Evolutionary conservation across 2,329 filamentous ascomycete species (phyloP).

Genomic region (Lizonia empirigonia): DNA sequence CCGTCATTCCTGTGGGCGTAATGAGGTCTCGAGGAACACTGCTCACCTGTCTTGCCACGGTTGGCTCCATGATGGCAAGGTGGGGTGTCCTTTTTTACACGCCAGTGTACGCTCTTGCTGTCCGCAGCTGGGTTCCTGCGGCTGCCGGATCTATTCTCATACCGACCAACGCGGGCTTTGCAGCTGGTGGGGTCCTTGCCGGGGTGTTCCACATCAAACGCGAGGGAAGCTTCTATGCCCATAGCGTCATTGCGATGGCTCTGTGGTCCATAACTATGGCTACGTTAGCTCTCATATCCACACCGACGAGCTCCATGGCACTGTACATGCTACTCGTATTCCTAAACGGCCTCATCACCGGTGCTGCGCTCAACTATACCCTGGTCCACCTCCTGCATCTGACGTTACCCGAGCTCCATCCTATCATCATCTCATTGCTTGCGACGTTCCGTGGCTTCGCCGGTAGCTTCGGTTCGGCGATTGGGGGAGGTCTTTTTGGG

Average conservation of each 20-base stretch:
- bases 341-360: conserved; percentile 73
- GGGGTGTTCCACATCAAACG: conserved; percentile 78
- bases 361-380: conserved; percentile 78
- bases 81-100: conserved; percentile 83
- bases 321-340: conserved; percentile 68
- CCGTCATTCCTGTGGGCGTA: conserved; percentile 75
- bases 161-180: conserved; percentile 82
- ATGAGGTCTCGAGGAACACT: conserved; percentile 73
- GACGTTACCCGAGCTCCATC: conserved; percentile 68
- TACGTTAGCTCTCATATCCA: conserved; percentile 62
- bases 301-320: conserved; percentile 55
- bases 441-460: conserved; percentile 83
- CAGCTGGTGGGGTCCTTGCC: conserved; percentile 71
- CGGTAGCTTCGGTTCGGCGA: conserved; percentile 78
- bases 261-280: conserved; percentile 67
- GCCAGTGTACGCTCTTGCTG: conserved; percentile 78
- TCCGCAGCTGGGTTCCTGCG: conserved; percentile 71
- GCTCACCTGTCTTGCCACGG: conserved; percentile 73
- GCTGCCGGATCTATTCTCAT: conserved; percentile 76
- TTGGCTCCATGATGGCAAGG: conserved; percentile 79
- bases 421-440: conserved; percentile 75
- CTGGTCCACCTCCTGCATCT: conserved; percentile 80
- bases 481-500: conserved; percentile 77
- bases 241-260: conserved; percentile 64
- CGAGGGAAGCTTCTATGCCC: conserved; percentile 72